Evolutionary conservation across 176 grass and related monocot species (phyloP).

Genomic region (Musa schizocarpa): DNA sequence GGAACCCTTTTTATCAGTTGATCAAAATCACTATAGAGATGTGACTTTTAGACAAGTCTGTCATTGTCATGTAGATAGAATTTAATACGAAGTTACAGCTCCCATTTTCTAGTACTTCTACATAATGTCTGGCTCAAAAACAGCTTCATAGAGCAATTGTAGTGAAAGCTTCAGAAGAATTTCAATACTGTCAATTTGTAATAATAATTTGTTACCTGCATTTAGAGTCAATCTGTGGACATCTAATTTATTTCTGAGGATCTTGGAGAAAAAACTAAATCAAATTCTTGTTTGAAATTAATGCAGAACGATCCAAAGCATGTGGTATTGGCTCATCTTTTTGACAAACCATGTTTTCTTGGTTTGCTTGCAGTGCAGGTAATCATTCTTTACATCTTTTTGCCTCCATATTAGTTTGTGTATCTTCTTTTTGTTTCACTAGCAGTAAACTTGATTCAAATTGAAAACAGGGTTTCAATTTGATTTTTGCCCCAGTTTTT

Average conservation of each 20-base stretch:
- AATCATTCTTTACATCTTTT: background rate
- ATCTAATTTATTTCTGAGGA: background rate
- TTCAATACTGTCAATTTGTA: too few relatives aligned
- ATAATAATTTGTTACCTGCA: background rate
- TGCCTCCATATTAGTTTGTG: background rate
- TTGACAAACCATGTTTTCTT: conserved; percentile 93
- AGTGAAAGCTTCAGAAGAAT: too few relatives aligned
- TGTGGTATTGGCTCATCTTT: conserved; percentile 75
- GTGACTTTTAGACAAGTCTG: too few relatives aligned
- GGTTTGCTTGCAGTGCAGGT: conserved; percentile 89
- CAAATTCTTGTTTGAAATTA: conserved; percentile 6
- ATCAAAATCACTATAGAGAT: too few relatives aligned
- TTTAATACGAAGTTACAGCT: too few relatives aligned
- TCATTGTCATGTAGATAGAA: too few relatives aligned
- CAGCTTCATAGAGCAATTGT: too few relatives aligned
- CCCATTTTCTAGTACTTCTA: too few relatives aligned
- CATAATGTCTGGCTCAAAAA: too few relatives aligned
- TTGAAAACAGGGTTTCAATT: background rate
- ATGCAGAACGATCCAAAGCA: conserved; percentile 67
- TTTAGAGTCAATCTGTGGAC: background rate
- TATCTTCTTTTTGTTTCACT: background rate
- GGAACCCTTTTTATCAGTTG: too few relatives aligned
- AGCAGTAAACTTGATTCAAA: background rate
- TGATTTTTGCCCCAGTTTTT: too few relatives aligned
- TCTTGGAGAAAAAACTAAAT: background rate